Conservation (phyloP, 495 filamentous ascomycete genomes). For the Elaphomyces granulatus region DNA sequence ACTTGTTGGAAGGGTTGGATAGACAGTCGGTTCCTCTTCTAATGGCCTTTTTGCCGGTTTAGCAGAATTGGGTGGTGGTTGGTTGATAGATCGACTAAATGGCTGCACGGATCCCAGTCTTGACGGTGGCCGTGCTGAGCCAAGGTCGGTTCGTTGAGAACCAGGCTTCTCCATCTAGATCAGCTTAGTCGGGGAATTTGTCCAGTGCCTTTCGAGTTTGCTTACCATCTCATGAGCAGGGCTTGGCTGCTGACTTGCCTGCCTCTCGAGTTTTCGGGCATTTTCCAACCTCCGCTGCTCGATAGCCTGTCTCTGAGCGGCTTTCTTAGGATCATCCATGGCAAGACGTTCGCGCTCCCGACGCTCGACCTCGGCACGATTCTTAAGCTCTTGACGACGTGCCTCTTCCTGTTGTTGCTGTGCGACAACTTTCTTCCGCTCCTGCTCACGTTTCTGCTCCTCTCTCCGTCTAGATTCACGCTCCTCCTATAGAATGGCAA, state of each 20-base stretch:
- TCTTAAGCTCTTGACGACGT: slow-evolving; percentile 32
- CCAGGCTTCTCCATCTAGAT: too few relatives aligned
- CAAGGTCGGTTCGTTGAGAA: slow-evolving; percentile 36
- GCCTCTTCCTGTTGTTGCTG: slow-evolving; percentile 36
- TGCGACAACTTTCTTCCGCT: slow-evolving; percentile 51
- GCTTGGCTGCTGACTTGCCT: slow-evolving; percentile 29
- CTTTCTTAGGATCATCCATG: slow-evolving; percentile 47
- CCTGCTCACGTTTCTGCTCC: slow-evolving; percentile 61
- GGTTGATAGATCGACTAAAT: slow-evolving; percentile 31
- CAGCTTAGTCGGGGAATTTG: too few relatives aligned
- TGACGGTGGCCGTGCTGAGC: slow-evolving; percentile 35
- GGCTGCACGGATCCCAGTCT: slow-evolving; percentile 40
- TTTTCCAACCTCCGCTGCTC: slow-evolving; percentile 50
- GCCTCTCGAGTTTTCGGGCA: slow-evolving; percentile 44
- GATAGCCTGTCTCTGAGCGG: slow-evolving; percentile 53
- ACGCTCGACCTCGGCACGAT: slow-evolving; percentile 31
- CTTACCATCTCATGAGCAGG: slow-evolving; percentile 29
- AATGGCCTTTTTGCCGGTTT: slow-evolving; percentile 50
- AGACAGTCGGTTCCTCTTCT: slow-evolving; percentile 35
- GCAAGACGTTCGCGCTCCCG: slow-evolving; percentile 30
- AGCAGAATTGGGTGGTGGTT: slow-evolving; percentile 44
- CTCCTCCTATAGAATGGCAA: slow-evolving; percentile 48
- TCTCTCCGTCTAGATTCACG: slow-evolving; percentile 60
- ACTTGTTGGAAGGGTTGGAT: slow-evolving; percentile 28
- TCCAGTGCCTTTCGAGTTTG: too few relatives aligned